Evolutionary conservation across 805 yeast species (phyloP), one percentile per base, ranked within the genome.

Genomic region (Metschnikowia amazonensis): DNA sequence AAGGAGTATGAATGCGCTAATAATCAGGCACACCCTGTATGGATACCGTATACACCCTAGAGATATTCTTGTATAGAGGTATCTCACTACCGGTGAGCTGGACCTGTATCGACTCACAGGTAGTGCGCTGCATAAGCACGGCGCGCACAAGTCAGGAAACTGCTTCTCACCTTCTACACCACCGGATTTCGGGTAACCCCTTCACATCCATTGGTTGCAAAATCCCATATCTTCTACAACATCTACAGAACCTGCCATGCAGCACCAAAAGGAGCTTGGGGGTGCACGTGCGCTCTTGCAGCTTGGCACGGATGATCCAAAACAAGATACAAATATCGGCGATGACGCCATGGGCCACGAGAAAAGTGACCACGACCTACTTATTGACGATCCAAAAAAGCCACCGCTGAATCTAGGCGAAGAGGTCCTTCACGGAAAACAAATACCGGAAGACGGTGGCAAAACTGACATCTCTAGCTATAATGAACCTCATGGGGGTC

Each of bases 231-330:
- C 11, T 17, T 23, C 35, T 21, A 11, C 29, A 16, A 27, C 23
- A 4, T 24, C 29, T 27, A 27, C 18, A 8, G 17, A n/a, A 13
- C 17, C 17, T 17, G 27, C 20, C 43, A 66, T 66, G 72, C 60
- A 65, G 44, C 51, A 60, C 43, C 70, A 64, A 46, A 72, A 60
- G 52, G 73, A 69, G 49, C 63, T 71, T 13, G 75, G 74, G n/a
- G 75, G 76, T 11, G 76, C 76, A 10, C 72, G 69, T 51, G 76
- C 75, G 9, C 62, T 72, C 31, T 64, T 72, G 17, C 73, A 62
- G 59, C 57, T 72, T 11, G 74, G 75, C 7, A 55, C 67, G 14
- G 67, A 67, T 41, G 46, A 49, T 16, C 5, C 35, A 18, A 40
- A 35, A 34, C 20, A 17, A 2, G 47, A 34, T n/a, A 13, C 35